Evolutionary conservation across 2,329 filamentous ascomycete species (phyloP), one percentile per base, ranked within the genome.

Genomic region (Apiospora phragmitis): DNA sequence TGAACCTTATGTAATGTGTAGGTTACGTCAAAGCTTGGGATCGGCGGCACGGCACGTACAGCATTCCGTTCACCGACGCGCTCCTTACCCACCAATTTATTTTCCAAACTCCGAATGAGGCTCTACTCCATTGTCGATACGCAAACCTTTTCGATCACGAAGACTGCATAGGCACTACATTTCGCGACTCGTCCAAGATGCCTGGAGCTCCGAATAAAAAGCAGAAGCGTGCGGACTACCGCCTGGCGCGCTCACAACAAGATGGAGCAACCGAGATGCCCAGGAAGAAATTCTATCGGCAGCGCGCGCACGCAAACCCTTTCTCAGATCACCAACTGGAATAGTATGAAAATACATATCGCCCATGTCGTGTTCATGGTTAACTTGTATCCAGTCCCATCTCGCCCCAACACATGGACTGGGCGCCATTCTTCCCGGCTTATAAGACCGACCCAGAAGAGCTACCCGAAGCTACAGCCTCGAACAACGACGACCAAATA

Each of bases 281-380:
- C 12, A 92, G 94, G 83, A 99, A 99, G 87, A 95, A 93, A 84
- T 97, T 96, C 84, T 99, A 97, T 81, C 90, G 96, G 70, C 96
- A 99, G 83, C 90, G 96, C 81, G 96, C 96, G 47, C 96, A 99
- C 84, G 96, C 96, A 73, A 99, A 99, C 84, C 95, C 95, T 8
- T 99, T 99, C 83, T 98, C 95, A 3, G 96, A 99, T 78, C 96
- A 99, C 85, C 86, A 89, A 71, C 86, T 99, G 79, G 87, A 88
- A 77, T 99, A 99, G 96, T 97, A 88, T 77, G 90, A 85, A 32
- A 32, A 43, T n/a, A 16, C 72, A 21, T 9, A 12, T n/a, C 11
- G n/a, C 42, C 65, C 26, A 26, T 45, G 29, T 68, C 26, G 43
- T 35, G 41, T 41, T 59, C 6, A 38, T n/a, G 32, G 41, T 76